Evolutionary conservation across 2,329 filamentous ascomycete species (phyloP).

Genomic region (Coleophoma cylindrospora): DNA sequence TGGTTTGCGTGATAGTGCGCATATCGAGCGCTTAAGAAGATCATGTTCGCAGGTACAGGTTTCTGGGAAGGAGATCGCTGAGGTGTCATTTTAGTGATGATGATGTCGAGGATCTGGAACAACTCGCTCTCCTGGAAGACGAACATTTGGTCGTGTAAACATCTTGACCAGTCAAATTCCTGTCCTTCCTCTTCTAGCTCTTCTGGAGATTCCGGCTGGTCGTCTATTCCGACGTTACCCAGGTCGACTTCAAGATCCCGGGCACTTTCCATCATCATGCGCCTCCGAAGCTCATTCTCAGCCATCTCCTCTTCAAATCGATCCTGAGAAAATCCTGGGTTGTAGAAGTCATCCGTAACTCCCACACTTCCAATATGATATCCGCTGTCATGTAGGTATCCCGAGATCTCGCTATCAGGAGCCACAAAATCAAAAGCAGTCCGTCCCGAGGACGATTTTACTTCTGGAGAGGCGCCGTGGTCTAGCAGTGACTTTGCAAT

Average conservation of each 20-base stretch:
- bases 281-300: conserved; percentile 88
- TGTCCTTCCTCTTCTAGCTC: conserved; percentile 85
- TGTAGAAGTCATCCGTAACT: conserved; percentile 87
- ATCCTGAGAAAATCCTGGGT: conserved; percentile 84
- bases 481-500: conserved; percentile 92
- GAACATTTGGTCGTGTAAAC: conserved; percentile 98
- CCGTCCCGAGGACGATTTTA: conserved; percentile 88
- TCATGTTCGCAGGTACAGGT: conserved; percentile 92
- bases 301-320: conserved; percentile 96
- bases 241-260: conserved; percentile 95
- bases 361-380: conserved; percentile 82
- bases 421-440: conserved; percentile 95
- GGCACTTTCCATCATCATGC: conserved; percentile 99
- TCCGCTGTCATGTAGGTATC: conserved; percentile 90
- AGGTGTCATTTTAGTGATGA: conserved; percentile 97
- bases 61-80: conserved; percentile 96
- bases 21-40: conserved; percentile 92
- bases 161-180: conserved; percentile 94
- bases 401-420: conserved; percentile 93
- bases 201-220: conserved; percentile 80
- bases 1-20: conserved; percentile 92
- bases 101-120: conserved; percentile 85
- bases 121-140: conserved; percentile 96
- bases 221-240: conserved; percentile 91
- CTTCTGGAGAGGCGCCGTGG: conserved; percentile 89